Base-by-base conservation (phyloP, 1,284 basidiomycete species). In the Ustilago curta region DNA sequence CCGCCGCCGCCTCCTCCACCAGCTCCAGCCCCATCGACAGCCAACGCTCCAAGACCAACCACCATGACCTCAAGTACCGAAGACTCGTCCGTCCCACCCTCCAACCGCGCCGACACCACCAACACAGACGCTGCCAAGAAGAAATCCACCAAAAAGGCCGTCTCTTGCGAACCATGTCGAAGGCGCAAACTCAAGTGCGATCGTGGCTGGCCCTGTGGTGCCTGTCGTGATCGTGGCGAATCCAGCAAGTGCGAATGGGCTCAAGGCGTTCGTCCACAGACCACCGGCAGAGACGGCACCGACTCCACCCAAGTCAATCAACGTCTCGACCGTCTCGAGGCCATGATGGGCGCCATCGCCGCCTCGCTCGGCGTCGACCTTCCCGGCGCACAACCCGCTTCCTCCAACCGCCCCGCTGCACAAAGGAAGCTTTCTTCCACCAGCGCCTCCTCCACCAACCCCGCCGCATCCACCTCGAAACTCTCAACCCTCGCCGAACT, bases 121-220 rank as follows among this genome's bases (percentile, higher is more conserved):
- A 43, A 14, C 23, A 44, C 50, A 44, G 59, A 70, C n/a, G 31
- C 62, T 4, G n/a, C 44, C 18, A 70, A 67, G 60, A 75, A 64
- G 43, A 82, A 80, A 43, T 70, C 78, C 0, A 78, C 75, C 8
- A 80, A 80, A 29, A 82, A 82, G 40, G 80, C 80, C 43, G 78
- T 79, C 31, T 80, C 78, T 43, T 82, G 80, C 64, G 78, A 82
- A 23, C 55, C 77, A 29, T 80, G 80, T 63, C 73, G 80, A 31
- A 59, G 80, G 8, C 65, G 80, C 18, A 82, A 82, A 50, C 78
- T 82, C 54, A 82, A 82, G 48, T 82, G 74, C 31, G 76, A 78
- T 53, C 76, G 76, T 3, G 76, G 76, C 8, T 78, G 72, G 72
- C 76, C 76, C 25, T 78, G 76, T 47, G 76, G 76, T 18, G 76